Conservation (phyloP, 345 rosid genomes). For the Eucalyptus curtisii region DNA sequence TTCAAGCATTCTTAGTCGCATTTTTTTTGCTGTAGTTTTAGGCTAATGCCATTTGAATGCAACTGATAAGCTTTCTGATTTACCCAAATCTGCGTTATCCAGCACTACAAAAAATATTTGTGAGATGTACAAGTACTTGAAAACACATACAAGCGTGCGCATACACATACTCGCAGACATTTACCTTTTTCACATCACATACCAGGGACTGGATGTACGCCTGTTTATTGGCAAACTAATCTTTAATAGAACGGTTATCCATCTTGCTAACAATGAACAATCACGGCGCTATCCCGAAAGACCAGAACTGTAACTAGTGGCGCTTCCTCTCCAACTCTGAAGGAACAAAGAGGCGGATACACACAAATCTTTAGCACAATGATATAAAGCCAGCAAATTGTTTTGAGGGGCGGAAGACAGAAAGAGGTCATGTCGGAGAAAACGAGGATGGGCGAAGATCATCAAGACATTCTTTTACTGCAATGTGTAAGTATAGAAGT, state of each 20-base stretch:
- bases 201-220: neutral
- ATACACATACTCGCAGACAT: neutral
- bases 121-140: neutral
- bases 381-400: neutral
- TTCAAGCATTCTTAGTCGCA: neutral
- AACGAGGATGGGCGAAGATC: neutral
- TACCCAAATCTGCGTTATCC: neutral
- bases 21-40: neutral
- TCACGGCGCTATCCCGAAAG: neutral
- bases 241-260: neutral
- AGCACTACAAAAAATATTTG: neutral
- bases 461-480: neutral
- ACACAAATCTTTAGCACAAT: neutral
- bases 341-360: neutral
- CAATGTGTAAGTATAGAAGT: neutral
- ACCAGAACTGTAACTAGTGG: neutral
- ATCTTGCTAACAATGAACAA: neutral
- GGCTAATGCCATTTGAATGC: neutral
- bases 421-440: neutral
- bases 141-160: neutral
- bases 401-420: neutral
- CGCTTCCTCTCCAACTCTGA: neutral
- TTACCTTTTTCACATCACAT: neutral
- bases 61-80: neutral
- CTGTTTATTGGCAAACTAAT: neutral